phyloP scores from a whole-genome alignment of 2,329 filamentous ascomycete species.

The Trichoderma koningiopsis region DNA sequence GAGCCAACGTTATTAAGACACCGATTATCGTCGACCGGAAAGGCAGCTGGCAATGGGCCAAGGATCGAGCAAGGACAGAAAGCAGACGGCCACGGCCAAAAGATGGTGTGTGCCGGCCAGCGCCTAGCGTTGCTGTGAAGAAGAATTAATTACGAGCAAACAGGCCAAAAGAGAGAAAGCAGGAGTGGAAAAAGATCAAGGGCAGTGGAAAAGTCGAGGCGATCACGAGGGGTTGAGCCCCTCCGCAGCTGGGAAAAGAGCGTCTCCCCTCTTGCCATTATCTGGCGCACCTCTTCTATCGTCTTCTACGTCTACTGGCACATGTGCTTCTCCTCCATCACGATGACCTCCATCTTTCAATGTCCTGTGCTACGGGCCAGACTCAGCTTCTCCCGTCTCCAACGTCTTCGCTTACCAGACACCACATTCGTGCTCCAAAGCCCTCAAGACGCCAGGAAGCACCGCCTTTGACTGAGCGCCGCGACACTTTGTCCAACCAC shows the following conservation, averaged over 20 bases:
- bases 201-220: conserved; percentile 15
- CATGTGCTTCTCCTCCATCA: neutral
- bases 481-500: conserved; percentile 3
- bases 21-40: conserved; percentile 13
- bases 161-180: neutral
- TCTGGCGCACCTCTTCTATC: neutral
- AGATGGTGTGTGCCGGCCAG: conserved; percentile 17
- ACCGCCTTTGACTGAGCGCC: neutral
- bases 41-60: conserved; percentile 20
- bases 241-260: conserved; percentile 6
- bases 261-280: neutral
- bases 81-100: conserved; percentile 1
- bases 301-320: neutral
- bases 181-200: neutral
- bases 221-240: conserved; percentile 21
- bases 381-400: neutral
- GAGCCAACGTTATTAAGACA: neutral
- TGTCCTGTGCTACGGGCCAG: neutral
- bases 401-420: neutral
- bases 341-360: neutral
- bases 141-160: conserved; percentile 10
- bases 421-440: neutral
- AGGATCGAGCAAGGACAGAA: conserved; percentile 8
- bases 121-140: conserved; percentile 1
- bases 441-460: neutral